Evolutionary conservation across 2,329 filamentous ascomycete species (phyloP).

Genomic region (Ophiocordyceps camponoti-saundersi): DNA sequence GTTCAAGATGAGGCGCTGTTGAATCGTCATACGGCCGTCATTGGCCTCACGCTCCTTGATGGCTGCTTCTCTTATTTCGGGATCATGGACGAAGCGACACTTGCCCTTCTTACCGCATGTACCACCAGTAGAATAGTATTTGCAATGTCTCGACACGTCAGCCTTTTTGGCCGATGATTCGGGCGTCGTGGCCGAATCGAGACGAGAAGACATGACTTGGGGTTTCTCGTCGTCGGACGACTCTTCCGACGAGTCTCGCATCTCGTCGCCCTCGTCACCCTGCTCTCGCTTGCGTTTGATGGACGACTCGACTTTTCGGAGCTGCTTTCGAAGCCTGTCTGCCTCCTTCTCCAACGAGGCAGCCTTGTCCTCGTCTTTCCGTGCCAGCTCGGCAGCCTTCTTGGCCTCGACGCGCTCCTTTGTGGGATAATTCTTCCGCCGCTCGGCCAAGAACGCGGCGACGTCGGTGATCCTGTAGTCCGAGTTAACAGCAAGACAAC

Average conservation of each 20-base stretch:
- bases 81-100: slow-evolving; percentile 56
- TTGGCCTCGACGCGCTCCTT: slow-evolving; percentile 50
- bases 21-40: slow-evolving; percentile 46
- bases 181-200: slow-evolving; percentile 12
- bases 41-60: slow-evolving; percentile 47
- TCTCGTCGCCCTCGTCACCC: slow-evolving; percentile 50
- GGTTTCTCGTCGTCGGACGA: slow-evolving; percentile 42
- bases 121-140: slow-evolving; percentile 53
- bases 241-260: slow-evolving; percentile 34
- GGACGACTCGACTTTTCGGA: slow-evolving; percentile 54
- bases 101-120: slow-evolving; percentile 58
- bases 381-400: slow-evolving; percentile 29
- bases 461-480: slow-evolving; percentile 47
- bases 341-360: slow-evolving; percentile 41
- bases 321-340: slow-evolving; percentile 43
- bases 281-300: slow-evolving; percentile 53
- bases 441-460: slow-evolving; percentile 63
- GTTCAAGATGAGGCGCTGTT: slow-evolving; percentile 48
- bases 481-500: background rate
- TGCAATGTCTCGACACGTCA: slow-evolving; percentile 49
- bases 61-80: slow-evolving; percentile 43
- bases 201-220: slow-evolving; percentile 36
- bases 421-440: slow-evolving; percentile 67
- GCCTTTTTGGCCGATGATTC: slow-evolving; percentile 36
- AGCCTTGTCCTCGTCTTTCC: slow-evolving; percentile 41